phyloP scores from a whole-genome alignment of 306 rosid genomes.

The Herpetospermum pedunculosum region DNA sequence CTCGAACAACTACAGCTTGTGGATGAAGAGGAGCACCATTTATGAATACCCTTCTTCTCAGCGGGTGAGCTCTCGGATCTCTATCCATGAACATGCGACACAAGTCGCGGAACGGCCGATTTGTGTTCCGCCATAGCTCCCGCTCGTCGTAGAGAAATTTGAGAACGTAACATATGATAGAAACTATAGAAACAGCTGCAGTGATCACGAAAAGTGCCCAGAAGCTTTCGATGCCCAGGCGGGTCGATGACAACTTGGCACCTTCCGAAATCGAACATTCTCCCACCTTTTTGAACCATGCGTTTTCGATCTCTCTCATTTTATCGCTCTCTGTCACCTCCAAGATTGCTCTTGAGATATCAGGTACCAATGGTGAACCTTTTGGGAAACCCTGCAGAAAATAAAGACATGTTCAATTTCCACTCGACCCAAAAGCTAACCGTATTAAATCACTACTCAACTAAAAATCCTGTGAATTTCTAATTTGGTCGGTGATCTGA shows the following conservation, averaged over 20 bases:
- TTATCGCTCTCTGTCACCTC: conserved; percentile 1
- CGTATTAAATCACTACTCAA: too few relatives aligned
- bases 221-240: conserved; percentile 25
- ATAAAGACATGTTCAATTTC: too few relatives aligned
- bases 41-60: too few relatives aligned
- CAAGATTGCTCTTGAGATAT: conserved; percentile 17
- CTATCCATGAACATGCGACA: too few relatives aligned
- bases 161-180: neutral
- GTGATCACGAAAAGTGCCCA: conserved; percentile 24
- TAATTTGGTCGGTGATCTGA: too few relatives aligned
- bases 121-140: neutral
- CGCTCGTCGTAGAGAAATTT: neutral
- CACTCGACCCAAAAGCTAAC: too few relatives aligned
- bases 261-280: conserved; percentile 4
- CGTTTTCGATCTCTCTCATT: conserved; percentile 2
- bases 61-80: too few relatives aligned
- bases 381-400: conserved; percentile 15
- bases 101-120: too few relatives aligned
- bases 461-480: too few relatives aligned
- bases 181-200: neutral
- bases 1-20: too few relatives aligned
- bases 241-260: conserved; percentile 1
- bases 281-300: neutral
- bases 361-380: conserved; percentile 16
- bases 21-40: too few relatives aligned